Base-by-base conservation (phyloP, 495 filamentous ascomycete genomes). In the Xeromyces bisporus region DNA sequence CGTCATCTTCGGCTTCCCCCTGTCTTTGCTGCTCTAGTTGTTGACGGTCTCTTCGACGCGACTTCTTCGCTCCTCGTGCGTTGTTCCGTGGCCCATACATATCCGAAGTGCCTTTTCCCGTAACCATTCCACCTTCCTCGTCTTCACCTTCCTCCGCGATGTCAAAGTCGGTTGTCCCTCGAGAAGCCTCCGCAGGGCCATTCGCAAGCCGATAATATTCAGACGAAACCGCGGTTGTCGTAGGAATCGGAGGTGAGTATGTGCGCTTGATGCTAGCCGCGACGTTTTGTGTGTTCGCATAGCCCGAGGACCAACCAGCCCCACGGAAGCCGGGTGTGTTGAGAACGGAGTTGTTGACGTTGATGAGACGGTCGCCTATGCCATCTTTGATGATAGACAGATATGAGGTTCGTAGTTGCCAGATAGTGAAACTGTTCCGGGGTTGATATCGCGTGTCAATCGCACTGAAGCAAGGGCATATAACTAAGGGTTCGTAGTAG, bases 281-380 rank as follows among this genome's bases (percentile, higher is more conserved):
- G n/a, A 42, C 42, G 39, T 39, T 51, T 34, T 51, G 48, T 17
- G 50, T 40, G 36, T 50, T 55, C 26, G 50, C 38, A 3, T 77
- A 66, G 40, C 80, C 79, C 17, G 77, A 57, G 17, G 75, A 73
- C 91, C 91, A 96, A 43, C 91, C 89, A 26, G 87, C 86, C 18
- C 84, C 76, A 48, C 89, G 87, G 59, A 93, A 96, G 29, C 83
- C 83, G n/a, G 84, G 80, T 14, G 82, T 77, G 46, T 93, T 96
- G 36, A 97, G 70, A 35, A 93, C 73, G 37, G 75, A 66, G 41
- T 85, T 76, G 51, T 96, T 87, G 37, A 97, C 72, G 23, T 78
- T 89, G 46, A 97, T 92, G 12, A 97, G 69, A 23, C 89, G 77
- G 50, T 97, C 89, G 29, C 91, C 89, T 23, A 96, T 85, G 29